Conservation (phyloP, 768 basidiomycete species). For the Holtermanniella nyarrowii region DNA sequence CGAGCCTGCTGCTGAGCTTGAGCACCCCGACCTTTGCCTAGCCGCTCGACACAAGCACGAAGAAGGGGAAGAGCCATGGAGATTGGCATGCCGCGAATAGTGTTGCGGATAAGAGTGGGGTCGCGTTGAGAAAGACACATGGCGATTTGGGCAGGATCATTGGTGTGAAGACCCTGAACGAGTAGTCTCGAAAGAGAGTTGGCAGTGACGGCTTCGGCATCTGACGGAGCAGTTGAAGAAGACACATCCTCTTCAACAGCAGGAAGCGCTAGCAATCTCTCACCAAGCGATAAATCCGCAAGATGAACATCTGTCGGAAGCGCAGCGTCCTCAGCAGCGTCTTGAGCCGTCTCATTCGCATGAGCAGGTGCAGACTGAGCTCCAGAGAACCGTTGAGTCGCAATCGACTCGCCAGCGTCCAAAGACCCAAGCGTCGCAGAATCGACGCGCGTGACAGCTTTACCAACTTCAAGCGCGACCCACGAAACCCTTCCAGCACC, state of each 20-base stretch:
- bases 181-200: constrained; percentile 85
- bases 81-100: constrained; percentile 73
- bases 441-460: not conserved
- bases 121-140: constrained; percentile 60
- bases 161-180: constrained; percentile 91
- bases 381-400: constrained; percentile 29
- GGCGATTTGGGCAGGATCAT: constrained; percentile 76
- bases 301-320: constrained; percentile 57
- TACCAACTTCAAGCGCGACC: not conserved
- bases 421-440: not conserved
- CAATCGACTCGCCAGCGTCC: constrained; percentile 4
- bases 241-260: constrained; percentile 39
- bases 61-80: constrained; percentile 77
- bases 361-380: constrained; percentile 12
- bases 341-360: constrained; percentile 17
- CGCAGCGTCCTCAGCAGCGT: constrained; percentile 14
- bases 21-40: constrained; percentile 67
- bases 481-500: constrained; percentile 1
- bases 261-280: constrained; percentile 67
- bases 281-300: constrained; percentile 83
- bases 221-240: constrained; percentile 21
- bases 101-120: constrained; percentile 67
- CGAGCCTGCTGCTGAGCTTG: constrained; percentile 37
- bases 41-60: constrained; percentile 74
- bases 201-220: constrained; percentile 48